phyloP scores from a whole-genome alignment of 306 rosid species.

The Quercus variabilis region DNA sequence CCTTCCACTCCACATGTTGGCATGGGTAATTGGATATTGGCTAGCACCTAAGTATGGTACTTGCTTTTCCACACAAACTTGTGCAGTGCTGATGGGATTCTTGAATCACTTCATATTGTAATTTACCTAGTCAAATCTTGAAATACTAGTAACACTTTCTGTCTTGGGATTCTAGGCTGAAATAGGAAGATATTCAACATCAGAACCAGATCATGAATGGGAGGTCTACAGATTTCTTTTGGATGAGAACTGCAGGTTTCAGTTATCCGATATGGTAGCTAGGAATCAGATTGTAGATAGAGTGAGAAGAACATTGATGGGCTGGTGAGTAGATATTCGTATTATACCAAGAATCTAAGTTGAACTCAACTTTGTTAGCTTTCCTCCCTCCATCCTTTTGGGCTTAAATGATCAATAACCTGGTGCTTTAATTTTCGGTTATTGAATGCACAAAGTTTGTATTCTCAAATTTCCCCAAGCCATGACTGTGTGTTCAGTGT shows the following conservation, averaged over 20 bases:
- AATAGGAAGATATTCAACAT: conserved; percentile 63
- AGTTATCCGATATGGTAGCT: conserved; percentile 31
- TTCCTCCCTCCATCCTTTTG: neutral
- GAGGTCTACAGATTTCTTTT: conserved; percentile 75
- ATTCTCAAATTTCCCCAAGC: neutral
- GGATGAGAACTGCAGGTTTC: conserved; percentile 64
- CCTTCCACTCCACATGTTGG: neutral
- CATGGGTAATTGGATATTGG: neutral
- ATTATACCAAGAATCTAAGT: neutral
- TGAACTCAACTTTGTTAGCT: neutral
- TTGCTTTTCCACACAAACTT: neutral
- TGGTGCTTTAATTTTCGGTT: neutral
- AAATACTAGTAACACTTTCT: neutral
- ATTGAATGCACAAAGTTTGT: neutral
- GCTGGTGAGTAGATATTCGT: conserved; percentile 41
- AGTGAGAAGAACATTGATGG: conserved; percentile 78
- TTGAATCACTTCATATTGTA: neutral
- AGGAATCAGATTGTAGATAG: conserved; percentile 69
- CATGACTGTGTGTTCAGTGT: neutral
- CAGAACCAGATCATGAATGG: conserved; percentile 74
- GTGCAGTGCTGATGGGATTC: neutral
- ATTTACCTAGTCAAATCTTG: neutral
- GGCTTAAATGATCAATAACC: neutral
- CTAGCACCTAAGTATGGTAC: neutral
- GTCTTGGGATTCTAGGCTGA: conserved; percentile 54